Conservation (phyloP, 805 yeast species). For the Pichia manshurica region DNA sequence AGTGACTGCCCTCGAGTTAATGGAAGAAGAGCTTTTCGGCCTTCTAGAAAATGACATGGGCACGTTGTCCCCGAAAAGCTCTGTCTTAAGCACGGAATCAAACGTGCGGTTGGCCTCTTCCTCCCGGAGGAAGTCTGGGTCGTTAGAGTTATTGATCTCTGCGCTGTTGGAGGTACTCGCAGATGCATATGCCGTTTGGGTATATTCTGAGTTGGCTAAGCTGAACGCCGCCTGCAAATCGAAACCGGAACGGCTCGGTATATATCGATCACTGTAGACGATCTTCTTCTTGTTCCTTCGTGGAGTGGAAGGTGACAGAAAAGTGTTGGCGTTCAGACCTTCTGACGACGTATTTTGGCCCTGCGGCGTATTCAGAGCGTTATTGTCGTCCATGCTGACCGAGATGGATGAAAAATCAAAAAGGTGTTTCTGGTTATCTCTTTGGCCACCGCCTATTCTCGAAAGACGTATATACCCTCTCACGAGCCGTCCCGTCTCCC, state of each 20-base stretch:
- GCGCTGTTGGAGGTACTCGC: neutral
- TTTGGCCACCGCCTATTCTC: neutral
- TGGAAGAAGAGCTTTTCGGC: neutral
- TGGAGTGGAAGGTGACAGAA: conserved; percentile 39
- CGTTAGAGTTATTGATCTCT: conserved; percentile 31
- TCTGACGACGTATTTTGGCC: conserved; percentile 4
- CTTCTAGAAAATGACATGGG: conserved; percentile 34
- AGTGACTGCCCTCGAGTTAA: conserved; percentile 19
- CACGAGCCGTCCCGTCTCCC: too few species aligned
- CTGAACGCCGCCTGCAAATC: conserved; percentile 83
- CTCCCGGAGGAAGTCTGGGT: conserved; percentile 60
- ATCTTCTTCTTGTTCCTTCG: conserved; percentile 40
- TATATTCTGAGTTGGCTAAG: conserved; percentile 28
- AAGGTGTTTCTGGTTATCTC: neutral
- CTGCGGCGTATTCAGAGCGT: neutral
- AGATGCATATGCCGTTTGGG: conserved; percentile 25
- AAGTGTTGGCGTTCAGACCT: conserved; percentile 13
- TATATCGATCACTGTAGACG: conserved; percentile 75
- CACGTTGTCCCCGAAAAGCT: conserved; percentile 82
- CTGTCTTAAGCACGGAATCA: conserved; percentile 79
- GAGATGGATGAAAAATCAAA: too few species aligned
- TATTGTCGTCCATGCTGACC: neutral
- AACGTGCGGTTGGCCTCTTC: conserved; percentile 86
- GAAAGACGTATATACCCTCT: too few species aligned
- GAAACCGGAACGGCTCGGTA: conserved; percentile 81